Evolutionary conservation across 177 flowering plant species (phyloP).

Genomic region (Vitis hybrid): DNA sequence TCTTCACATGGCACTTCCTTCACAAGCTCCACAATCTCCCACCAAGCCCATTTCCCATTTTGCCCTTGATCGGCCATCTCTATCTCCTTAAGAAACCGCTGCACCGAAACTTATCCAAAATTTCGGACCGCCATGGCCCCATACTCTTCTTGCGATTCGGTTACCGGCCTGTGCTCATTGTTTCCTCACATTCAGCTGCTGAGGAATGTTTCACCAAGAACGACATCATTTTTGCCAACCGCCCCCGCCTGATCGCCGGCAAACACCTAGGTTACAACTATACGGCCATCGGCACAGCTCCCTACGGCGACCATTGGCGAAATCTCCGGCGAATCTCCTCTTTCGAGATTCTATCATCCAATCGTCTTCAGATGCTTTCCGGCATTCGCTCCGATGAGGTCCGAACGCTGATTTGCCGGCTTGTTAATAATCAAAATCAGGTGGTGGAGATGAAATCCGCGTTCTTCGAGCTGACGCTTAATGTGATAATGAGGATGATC

Average conservation of each 20-base stretch:
- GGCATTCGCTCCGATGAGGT: conserved; percentile 24
- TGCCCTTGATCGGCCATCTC: no score
- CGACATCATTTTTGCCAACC: conserved; percentile 36
- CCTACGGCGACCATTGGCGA: conserved; percentile 30
- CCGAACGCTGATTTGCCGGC: conserved; percentile 10
- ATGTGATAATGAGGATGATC: conserved; percentile 39
- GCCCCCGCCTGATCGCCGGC: conserved; percentile 26
- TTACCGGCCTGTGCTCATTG: conserved; percentile 16
- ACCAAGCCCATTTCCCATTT: no score
- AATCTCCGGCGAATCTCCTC: conserved; percentile 19
- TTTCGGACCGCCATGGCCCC: conserved; percentile 23
- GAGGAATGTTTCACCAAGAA: conserved; percentile 32
- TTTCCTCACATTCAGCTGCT: conserved; percentile 22
- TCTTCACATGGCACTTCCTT: no score
- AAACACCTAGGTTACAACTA: conserved; percentile 26
- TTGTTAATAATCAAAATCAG: not conserved
- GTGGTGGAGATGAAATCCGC: conserved; percentile 15
- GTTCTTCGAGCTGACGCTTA: conserved; percentile 31
- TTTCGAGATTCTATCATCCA: conserved; percentile 23
- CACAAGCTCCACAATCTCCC: no score
- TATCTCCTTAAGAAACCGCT: conserved; percentile 21
- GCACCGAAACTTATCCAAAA: conserved; percentile 15
- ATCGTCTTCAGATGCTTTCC: conserved; percentile 22
- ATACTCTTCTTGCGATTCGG: conserved; percentile 21
- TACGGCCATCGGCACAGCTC: conserved; percentile 21